Base-by-base conservation (phyloP, 2,329 filamentous ascomycete species). In the Neopestalotiopsis sp. region DNA sequence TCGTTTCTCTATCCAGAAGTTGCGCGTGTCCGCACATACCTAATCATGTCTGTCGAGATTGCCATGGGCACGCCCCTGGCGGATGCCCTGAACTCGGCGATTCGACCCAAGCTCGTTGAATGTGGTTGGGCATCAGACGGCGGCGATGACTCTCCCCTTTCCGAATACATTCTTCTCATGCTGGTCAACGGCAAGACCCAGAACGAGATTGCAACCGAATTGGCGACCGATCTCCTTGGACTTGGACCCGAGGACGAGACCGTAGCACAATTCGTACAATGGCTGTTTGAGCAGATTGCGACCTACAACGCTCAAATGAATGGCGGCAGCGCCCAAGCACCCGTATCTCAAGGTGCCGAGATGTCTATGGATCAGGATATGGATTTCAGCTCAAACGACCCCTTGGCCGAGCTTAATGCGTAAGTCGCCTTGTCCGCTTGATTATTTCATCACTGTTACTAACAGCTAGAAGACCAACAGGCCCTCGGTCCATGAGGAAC, bases 81-180 rank as follows among this genome's bases (percentile, higher is more conserved):
- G 73, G 89, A 94, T 74, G 92, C 94, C 72, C 89, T 99, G 67
- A 94, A 92, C 79, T 86, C 87, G 75, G 91, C 91, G 57, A 94
- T 98, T 72, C 93, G 96, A 81, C 92, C 94, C 40, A 98, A 98
- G 84, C 87, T 99, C 69, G 89, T 94, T 69, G 95, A 99, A 82
- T 91, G 95, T 73, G 95, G 95, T 76, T 98, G 96, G 95, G 94
- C 91, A 71, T 91, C 92, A 38, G 92, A 92, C 74, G 92, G 91
- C 71, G 83, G 83, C 68, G 92, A 94, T 74, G 94, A 95, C 80
- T 91, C 91, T 30, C 93, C 94, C 49, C 89, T 99, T 70, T 92
- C 94, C 70, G 96, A 99, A 83, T 99, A 98, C 83, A 96, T 99
- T 74, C 92, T 98, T 69, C 89, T 98, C 72, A 98, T 98, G 95